Conservation (phyloP, 1,139 yeast species). For the Yamadazyma epiphylla region DNA sequence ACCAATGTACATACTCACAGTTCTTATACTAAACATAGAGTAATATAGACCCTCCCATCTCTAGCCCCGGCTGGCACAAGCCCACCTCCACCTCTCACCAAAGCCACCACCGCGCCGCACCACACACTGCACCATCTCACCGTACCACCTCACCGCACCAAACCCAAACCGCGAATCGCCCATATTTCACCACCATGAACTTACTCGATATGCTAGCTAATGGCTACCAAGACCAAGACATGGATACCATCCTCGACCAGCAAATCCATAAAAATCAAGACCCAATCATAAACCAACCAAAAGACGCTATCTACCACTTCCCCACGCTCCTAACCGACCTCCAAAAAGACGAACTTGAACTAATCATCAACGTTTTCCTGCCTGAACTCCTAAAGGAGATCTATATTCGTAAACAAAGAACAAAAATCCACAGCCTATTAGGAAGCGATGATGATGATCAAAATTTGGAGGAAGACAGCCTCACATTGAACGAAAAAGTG, state of each 20-base stretch:
- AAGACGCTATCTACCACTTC: conserved; percentile 38
- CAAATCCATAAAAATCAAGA: conserved; percentile 1
- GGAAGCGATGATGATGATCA: conserved; percentile 16
- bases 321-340: conserved; percentile 54
- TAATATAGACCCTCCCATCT: no score
- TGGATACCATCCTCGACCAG: conserved; percentile 8
- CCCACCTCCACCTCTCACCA: no score
- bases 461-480: conserved; percentile 7
- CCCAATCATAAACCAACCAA: conserved; percentile 8
- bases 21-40: no score
- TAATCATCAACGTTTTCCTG: conserved; percentile 49
- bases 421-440: conserved; percentile 36
- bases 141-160: no score
- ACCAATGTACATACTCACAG: no score
- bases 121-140: no score
- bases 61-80: no score
- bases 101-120: no score
- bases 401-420: conserved; percentile 19
- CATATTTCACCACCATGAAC: conserved; percentile 19
- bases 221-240: conserved; percentile 10
- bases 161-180: no score
- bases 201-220: conserved; percentile 34
- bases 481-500: conserved; percentile 10
- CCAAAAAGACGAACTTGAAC: conserved; percentile 54
- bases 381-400: conserved; percentile 36